phyloP scores from a whole-genome alignment of 441 rosid genomes.

The Corymbia calophylla region DNA sequence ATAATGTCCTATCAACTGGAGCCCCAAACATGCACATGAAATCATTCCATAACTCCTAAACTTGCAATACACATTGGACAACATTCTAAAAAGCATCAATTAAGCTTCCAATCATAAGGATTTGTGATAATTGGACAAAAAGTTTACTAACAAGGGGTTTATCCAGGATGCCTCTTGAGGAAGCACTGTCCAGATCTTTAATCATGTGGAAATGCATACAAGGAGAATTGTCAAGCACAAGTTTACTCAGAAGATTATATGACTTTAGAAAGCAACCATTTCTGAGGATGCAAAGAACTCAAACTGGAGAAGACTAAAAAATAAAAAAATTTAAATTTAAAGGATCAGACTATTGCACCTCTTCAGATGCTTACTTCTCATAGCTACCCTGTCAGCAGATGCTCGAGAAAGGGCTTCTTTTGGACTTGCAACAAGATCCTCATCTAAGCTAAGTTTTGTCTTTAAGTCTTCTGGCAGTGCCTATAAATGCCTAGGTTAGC shows the following conservation, averaged over 20 bases:
- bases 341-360: slow-evolving; percentile 34
- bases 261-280: neutral
- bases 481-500: slow-evolving; percentile 34
- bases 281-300: neutral
- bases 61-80: neutral
- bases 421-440: slow-evolving; percentile 82
- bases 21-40: neutral
- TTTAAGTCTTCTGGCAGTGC: slow-evolving; percentile 88
- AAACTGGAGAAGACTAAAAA: neutral
- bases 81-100: neutral
- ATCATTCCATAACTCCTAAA: neutral
- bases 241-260: neutral
- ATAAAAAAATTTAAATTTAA: neutral
- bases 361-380: slow-evolving; percentile 64
- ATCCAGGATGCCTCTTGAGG: neutral
- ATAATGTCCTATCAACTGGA: neutral
- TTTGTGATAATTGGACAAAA: neutral
- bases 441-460: slow-evolving; percentile 76
- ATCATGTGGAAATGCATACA: neutral
- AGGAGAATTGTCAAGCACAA: neutral
- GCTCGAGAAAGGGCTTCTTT: slow-evolving; percentile 67
- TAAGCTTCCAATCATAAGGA: neutral
- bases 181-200: neutral
- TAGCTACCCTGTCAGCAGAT: slow-evolving; percentile 62
- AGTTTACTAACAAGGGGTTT: neutral